Evolutionary conservation across 805 yeast genomes (phyloP).

Genomic region (Cyberlindnera mycetangii): DNA sequence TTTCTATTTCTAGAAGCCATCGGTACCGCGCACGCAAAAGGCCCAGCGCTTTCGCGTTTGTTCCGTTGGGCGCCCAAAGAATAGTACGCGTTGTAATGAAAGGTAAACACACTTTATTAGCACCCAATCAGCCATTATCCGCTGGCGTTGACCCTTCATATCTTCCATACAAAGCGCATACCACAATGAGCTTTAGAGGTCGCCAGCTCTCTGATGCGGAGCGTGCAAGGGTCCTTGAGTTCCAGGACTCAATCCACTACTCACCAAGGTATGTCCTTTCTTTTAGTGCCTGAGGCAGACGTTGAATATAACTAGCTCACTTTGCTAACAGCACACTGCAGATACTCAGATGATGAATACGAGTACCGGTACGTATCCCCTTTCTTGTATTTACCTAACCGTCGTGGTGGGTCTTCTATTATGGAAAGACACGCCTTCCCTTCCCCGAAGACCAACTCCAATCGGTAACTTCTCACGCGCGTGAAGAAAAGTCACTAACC

Average conservation of each 20-base stretch:
- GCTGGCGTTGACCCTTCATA: no score
- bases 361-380: constrained; percentile 62
- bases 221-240: constrained; percentile 82
- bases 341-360: constrained; percentile 86
- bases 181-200: constrained; percentile 39
- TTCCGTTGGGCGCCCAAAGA: neutral
- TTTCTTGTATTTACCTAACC: neutral
- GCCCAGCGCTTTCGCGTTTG: constrained; percentile 1
- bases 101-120: neutral
- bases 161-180: neutral
- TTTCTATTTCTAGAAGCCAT: neutral
- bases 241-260: constrained; percentile 91
- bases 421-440: neutral
- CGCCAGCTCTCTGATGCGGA: constrained; percentile 82
- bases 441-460: neutral
- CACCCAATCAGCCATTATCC: no score
- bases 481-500: neutral
- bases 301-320: no score
- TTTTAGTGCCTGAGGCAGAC: no score
- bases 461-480: neutral
- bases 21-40: neutral
- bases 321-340: constrained; percentile 19
- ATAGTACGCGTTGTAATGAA: neutral
- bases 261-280: constrained; percentile 70
- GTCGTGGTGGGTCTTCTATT: neutral